Percentiles rank a stretch among this genome's conserved stretches.
These are phyloP conservation scores for Vararia minispora DNA, from an alignment of 768 basidiomycete genomes.

Conservation along the genomic window DNA sequence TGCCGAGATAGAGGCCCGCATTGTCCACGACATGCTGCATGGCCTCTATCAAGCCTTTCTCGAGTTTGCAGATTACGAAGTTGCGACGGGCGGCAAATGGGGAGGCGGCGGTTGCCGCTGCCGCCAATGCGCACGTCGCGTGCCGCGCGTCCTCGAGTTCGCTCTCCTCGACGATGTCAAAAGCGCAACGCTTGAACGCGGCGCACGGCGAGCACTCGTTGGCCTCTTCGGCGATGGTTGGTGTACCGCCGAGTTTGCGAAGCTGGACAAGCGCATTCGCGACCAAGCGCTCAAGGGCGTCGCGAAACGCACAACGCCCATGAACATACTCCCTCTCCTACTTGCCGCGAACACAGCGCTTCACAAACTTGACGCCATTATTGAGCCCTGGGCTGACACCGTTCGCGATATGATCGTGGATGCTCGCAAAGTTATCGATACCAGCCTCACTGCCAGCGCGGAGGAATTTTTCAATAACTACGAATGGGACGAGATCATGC, in stretches of 20 bases:
- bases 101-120: slow-evolving; percentile 79
- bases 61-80: slow-evolving; percentile 70
- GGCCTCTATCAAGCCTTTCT: slow-evolving; percentile 81
- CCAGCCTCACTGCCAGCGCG: slow-evolving; percentile 45
- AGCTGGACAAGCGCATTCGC: slow-evolving; percentile 51
- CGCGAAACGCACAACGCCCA: slow-evolving; percentile 51
- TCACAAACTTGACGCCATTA: slow-evolving; percentile 38
- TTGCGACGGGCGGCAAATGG: slow-evolving; percentile 65
- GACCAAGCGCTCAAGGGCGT: slow-evolving; percentile 66
- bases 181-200: slow-evolving; percentile 58
- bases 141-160: slow-evolving; percentile 78
- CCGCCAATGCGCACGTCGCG: slow-evolving; percentile 69
- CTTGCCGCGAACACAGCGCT: slow-evolving; percentile 55
- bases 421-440: slow-evolving; percentile 52
- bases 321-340: slow-evolving; percentile 58
- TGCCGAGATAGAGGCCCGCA: slow-evolving; percentile 70
- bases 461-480: slow-evolving; percentile 53
- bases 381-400: slow-evolving; percentile 63
- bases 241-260: slow-evolving; percentile 74
- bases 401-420: slow-evolving; percentile 56
- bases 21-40: slow-evolving; percentile 83
- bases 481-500: slow-evolving; percentile 71
- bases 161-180: slow-evolving; percentile 66
- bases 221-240: slow-evolving; percentile 84
- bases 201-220: slow-evolving; percentile 65